Percentiles rank a stretch among this genome's conserved stretches.
Evolutionary conservation across 1,284 basidiomycete genomes (phyloP).

Genomic region (Amylostereum areolatum): DNA sequence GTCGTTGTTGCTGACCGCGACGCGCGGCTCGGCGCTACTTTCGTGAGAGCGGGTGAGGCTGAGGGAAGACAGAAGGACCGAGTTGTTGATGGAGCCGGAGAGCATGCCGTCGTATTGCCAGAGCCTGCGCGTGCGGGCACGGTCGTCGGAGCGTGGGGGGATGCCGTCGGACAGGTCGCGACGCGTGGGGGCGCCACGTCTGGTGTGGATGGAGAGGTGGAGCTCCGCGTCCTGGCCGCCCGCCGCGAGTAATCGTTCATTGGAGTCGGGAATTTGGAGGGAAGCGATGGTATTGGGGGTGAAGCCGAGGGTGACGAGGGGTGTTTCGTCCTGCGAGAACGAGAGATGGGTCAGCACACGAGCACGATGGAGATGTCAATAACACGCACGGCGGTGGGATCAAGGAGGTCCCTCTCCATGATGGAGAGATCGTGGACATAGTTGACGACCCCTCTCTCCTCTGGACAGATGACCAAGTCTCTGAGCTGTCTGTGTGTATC

Average conservation of each 20-base stretch:
- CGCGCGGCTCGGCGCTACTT: slow-evolving; percentile 61
- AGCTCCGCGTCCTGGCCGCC: slow-evolving; percentile 82
- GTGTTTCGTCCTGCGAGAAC: slow-evolving; percentile 37
- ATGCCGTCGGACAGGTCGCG: slow-evolving; percentile 12
- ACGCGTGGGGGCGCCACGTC: slow-evolving; percentile 21
- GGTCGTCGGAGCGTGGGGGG: slow-evolving; percentile 14
- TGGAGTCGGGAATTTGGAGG: slow-evolving; percentile 45
- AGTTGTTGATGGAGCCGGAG: slow-evolving; percentile 77
- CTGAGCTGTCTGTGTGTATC: slow-evolving; percentile 54
- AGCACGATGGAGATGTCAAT: neutral
- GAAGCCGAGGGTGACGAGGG: slow-evolving; percentile 52
- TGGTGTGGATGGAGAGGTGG: slow-evolving; percentile 53
- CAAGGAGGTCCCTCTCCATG: slow-evolving; percentile 58
- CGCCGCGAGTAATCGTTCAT: slow-evolving; percentile 66
- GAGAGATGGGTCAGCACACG: neutral
- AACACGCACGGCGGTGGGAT: slow-evolving; percentile 43
- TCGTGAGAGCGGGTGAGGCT: slow-evolving; percentile 50
- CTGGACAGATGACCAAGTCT: slow-evolving; percentile 71
- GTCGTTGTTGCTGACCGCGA: slow-evolving; percentile 83
- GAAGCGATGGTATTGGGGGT: slow-evolving; percentile 66
- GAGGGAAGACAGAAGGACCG: slow-evolving; percentile 63
- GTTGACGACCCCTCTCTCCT: slow-evolving; percentile 60
- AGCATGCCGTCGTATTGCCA: slow-evolving; percentile 58
- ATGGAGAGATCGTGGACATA: slow-evolving; percentile 56
- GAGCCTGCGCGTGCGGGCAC: slow-evolving; percentile 23